Evolutionary conservation across 2,329 filamentous ascomycete genomes (phyloP), one percentile per base, ranked within the genome.

Genomic region (Calonectria leucothoes): DNA sequence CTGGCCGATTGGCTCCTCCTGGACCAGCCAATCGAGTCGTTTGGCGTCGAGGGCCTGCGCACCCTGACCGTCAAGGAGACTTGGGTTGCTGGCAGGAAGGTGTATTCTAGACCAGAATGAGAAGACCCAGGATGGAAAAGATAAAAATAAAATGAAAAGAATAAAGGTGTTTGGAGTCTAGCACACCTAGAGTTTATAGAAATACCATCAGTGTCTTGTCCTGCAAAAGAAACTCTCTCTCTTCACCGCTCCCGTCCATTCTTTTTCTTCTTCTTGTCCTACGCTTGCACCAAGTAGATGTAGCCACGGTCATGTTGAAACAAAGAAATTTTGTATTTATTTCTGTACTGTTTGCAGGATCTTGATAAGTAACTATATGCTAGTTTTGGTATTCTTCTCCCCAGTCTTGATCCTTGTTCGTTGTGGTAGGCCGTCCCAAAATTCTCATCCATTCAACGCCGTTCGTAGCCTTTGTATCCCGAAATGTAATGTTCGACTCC

Each of bases 1-100:
- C 91, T 90, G 81, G 93, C 92, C 0, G 93, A 94, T 81, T 94
- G 92, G 92, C 86, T 94, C 5, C 92, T 94, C n/a, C 82, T 94
- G 15, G 92, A 94, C 75, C 81, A 85, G 73, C 88, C 90, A 55
- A 79, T 93, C 0, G 88, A 89, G 68, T 84, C 79, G 0, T 81
- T 89, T 37, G 84, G 86, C 14, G 72, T 89, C 3, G 91, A 92
- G 71, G 85, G 86, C 15, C 77, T 94, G 68, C 88, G 90, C 29
- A 84, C 83, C 6, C 79, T 93, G 10, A 86, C 82, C 63, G 92
- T 94, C 2, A 86, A 84, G 74, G 92, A 94, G 85, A 94, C 93
- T 0, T 94, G 93, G 93, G 89, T 94, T 42, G 91, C 85, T 3
- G 93, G 93, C 0, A 86, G 77, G 78, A 84, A 76, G 66, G 89